These are phyloP conservation scores for Sporothrix inflata DNA, from an alignment of 2,329 filamentous ascomycete genomes.

Conservation along the genomic window DNA sequence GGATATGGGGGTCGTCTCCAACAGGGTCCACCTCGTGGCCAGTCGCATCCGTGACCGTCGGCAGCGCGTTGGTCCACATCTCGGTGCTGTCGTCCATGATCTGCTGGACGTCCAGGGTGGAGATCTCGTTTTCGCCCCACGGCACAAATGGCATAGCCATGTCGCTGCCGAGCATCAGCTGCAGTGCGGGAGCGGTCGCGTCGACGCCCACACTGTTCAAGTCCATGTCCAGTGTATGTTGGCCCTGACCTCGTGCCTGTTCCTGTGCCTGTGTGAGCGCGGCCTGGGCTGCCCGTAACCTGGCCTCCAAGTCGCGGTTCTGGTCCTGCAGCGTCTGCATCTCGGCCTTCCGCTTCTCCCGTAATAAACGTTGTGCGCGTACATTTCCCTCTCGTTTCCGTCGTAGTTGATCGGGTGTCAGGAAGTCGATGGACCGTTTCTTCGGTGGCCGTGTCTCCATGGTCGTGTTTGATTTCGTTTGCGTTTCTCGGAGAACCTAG, in stretches of 20 bases:
- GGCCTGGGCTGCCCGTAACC: neutral
- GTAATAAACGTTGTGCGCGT: neutral
- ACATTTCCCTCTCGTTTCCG: conserved; percentile 1
- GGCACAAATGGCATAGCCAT: conserved; percentile 12
- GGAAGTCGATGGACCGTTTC: conserved; percentile 1
- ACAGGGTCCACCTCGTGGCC: neutral
- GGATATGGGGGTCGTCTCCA: neutral
- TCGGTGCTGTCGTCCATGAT: conserved; percentile 14
- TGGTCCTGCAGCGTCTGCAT: conserved; percentile 5
- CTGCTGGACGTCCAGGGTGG: neutral
- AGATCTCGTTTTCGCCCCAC: conserved; percentile 5
- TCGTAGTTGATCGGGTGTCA: neutral
- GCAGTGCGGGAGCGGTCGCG: neutral
- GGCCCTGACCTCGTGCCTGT: neutral
- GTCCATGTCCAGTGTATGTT: neutral
- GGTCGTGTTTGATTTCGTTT: neutral
- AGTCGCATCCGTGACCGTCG: neutral
- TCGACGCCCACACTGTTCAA: neutral
- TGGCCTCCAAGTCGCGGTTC: neutral
- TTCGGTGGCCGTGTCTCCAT: neutral
- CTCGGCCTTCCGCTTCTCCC: conserved; percentile 9
- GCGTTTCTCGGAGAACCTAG: neutral
- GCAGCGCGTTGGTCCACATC: neutral
- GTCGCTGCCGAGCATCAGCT: conserved; percentile 5
- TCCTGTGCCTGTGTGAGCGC: neutral